Conservation (phyloP, 164 flowering plant genomes). For the Annona cherimola region DNA sequence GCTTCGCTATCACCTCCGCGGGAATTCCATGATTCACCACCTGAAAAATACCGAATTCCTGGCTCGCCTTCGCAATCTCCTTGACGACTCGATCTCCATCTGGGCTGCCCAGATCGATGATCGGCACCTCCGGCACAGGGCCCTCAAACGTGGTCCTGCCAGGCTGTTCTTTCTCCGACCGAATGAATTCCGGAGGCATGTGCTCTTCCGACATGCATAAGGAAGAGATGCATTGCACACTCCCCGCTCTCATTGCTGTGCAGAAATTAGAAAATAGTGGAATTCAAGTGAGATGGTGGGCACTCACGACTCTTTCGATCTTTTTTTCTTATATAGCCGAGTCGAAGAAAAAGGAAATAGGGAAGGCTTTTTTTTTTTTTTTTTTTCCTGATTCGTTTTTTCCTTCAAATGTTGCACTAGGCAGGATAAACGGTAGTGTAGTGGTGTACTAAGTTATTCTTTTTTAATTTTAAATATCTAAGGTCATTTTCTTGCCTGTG, state of each 20-base stretch:
- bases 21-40: slow-evolving; percentile 68
- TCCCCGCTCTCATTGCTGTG: slow-evolving; percentile 19
- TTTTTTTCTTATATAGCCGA: background rate
- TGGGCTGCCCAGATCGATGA: slow-evolving; percentile 33
- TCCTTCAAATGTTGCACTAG: background rate
- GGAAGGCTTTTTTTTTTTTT: background rate
- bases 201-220: background rate
- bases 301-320: background rate
- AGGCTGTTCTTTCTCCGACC: slow-evolving; percentile 28
- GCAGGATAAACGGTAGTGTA: too few species aligned
- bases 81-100: slow-evolving; percentile 28
- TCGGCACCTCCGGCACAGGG: slow-evolving; percentile 35
- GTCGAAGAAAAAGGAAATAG: background rate
- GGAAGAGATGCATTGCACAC: slow-evolving; percentile 30
- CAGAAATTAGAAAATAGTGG: background rate
- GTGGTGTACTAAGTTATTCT: too few species aligned
- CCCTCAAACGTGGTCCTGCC: slow-evolving; percentile 26
- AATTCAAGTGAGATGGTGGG: too few species aligned
- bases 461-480: too few species aligned
- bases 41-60: slow-evolving; percentile 66
- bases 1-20: slow-evolving; percentile 30
- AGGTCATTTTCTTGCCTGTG: too few species aligned
- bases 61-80: slow-evolving; percentile 37
- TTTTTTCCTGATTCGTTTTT: too few species aligned
- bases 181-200: slow-evolving; percentile 30